Evolutionary conservation across 116 monocot species (phyloP).

Genomic region (Phalaenopsis hybrid): DNA sequence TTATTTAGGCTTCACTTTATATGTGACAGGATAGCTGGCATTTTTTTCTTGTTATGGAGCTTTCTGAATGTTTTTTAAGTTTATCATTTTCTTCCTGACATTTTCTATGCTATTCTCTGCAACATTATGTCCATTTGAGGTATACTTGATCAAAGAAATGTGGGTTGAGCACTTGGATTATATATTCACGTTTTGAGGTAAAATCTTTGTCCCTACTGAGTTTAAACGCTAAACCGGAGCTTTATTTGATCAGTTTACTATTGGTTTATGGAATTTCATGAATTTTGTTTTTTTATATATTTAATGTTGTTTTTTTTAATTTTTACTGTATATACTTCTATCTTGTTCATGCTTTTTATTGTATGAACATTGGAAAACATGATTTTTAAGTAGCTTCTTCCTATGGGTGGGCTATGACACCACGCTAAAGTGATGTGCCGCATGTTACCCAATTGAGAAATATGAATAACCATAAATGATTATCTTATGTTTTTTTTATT

Average conservation of each 20-base stretch:
- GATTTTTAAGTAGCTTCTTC: not conserved
- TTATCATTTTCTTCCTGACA: slow-evolving; percentile 1
- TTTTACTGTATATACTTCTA: not conserved
- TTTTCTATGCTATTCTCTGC: not conserved
- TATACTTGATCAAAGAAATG: not conserved
- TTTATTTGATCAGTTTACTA: not conserved
- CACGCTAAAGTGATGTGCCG: not conserved
- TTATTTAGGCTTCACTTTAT: not conserved
- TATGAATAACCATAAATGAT: not conserved
- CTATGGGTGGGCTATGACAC: not conserved
- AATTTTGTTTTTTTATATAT: not conserved
- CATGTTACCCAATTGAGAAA: not conserved
- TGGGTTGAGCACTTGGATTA: not conserved
- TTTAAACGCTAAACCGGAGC: not conserved
- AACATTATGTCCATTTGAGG: not conserved
- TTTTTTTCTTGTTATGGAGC: not conserved
- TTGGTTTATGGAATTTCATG: not conserved
- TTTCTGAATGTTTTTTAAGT: not conserved
- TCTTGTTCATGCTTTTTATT: not conserved
- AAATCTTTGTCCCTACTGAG: not conserved
- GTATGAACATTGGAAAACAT: not conserved
- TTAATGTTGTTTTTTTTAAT: not conserved
- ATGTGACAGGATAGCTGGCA: not conserved
- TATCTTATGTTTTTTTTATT: no score
- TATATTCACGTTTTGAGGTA: not conserved